Evolutionary conservation across 768 basidiomycete genomes (phyloP).

Genomic region (Lentinula sp.): DNA sequence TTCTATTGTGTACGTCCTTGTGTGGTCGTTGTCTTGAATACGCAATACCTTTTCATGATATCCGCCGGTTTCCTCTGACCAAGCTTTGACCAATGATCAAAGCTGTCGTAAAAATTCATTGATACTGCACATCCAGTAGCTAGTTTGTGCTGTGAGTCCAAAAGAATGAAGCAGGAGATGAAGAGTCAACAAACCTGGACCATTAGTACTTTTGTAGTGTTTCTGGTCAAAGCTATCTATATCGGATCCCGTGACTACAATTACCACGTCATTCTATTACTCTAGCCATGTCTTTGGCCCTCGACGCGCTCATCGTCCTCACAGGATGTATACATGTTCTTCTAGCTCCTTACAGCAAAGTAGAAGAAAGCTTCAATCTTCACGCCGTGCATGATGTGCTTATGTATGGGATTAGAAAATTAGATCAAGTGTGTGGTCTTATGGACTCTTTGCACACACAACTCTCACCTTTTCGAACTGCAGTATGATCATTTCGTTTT

Average conservation of each 20-base stretch:
- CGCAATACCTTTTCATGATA: too few species aligned
- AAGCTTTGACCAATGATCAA: too few species aligned
- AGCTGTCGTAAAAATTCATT: too few species aligned
- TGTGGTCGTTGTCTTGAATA: too few species aligned
- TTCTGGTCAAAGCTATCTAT: neutral
- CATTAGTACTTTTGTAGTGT: neutral
- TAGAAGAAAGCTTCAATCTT: slow-evolving; percentile 95
- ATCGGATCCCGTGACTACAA: neutral
- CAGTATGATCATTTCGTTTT: slow-evolving; percentile 91
- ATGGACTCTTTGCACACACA: neutral
- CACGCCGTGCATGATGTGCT: slow-evolving; percentile 89
- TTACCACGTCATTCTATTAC: neutral
- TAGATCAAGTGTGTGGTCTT: slow-evolving; percentile 42
- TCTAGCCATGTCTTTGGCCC: slow-evolving; percentile 24
- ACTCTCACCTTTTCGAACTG: slow-evolving; percentile 4
- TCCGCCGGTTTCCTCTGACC: too few species aligned
- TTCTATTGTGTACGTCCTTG: too few species aligned
- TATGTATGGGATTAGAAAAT: slow-evolving; percentile 54
- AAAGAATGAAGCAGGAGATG: neutral
- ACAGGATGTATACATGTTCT: slow-evolving; percentile 63
- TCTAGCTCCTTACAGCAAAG: slow-evolving; percentile 87
- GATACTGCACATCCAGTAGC: too few species aligned
- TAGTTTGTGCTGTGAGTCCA: too few species aligned
- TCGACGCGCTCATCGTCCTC: slow-evolving; percentile 46
- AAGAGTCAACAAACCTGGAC: neutral